Base-by-base conservation (phyloP, 1,284 basidiomycete genomes). In the Vanrija sp. region DNA sequence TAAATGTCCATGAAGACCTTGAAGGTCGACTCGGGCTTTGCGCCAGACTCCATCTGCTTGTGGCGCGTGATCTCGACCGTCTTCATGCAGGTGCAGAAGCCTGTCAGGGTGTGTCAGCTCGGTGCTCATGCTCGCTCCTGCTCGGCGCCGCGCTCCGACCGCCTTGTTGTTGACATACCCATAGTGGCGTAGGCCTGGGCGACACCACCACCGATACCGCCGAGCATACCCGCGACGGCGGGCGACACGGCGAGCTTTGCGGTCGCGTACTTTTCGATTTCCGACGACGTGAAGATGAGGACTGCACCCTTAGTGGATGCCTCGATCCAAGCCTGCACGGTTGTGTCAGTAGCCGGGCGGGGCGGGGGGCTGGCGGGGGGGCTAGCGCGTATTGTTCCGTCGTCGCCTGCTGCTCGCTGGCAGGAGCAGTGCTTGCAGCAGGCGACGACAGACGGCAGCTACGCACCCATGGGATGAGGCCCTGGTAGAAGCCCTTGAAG, bases 181-280 rank as follows among this genome's bases (percentile, higher is more conserved):
- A 98, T 98, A 31, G 96, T 98, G 53, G 93, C 95, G 74, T 99
- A 99, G 9, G 96, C 95, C 78, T 99, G 96, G 35, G 89, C 91
- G 66, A 99, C 80, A 81, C 96, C 96, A 70, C 96, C 96, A 22
- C 88, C 88, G 88, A 98, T 97, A 66, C 96, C 96, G 62, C 96
- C 96, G 44, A 98, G 75, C 63, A 98, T 82, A 68, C 95, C 95
- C 52, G 89, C 86, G 22, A 82, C 80, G 22, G 87, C 93, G 24
- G 91, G 86, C 64, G 82, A 87, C 50, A 95, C 76, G 24, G 90
- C 90, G 64, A 87, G 77, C 8, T 68, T 64, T 37, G 83, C 79
- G 35, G 81, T 79, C 8, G 77, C 70, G 47, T 82, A 82, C 35
- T 85, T 84, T 75, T 98, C 93, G 48, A 98, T 88, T 76, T 98